phyloP scores from a whole-genome alignment of 1,284 basidiomycete genomes.

The Rhodotorula sp. region DNA sequence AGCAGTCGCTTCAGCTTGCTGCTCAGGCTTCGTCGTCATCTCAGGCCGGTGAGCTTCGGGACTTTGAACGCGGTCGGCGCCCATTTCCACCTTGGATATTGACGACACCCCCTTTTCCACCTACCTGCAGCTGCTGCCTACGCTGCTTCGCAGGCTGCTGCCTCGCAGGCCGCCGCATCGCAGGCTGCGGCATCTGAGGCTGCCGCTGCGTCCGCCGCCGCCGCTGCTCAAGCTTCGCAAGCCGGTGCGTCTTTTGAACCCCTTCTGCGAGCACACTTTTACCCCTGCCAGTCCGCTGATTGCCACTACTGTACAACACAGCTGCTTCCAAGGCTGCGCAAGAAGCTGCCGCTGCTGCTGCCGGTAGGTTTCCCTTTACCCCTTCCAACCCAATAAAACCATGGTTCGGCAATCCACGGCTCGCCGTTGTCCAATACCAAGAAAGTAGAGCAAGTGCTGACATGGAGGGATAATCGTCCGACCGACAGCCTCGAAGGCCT shows the following conservation, averaged over 20 bases:
- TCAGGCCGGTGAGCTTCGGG: neutral
- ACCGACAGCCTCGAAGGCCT: neutral
- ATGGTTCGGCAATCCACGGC: neutral
- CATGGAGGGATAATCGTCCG: neutral
- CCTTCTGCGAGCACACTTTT: too few species aligned
- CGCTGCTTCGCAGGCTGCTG: neutral
- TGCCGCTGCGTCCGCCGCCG: neutral
- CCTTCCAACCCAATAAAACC: neutral
- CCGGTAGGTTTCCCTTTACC: neutral
- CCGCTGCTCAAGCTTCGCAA: neutral
- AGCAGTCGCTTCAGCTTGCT: neutral
- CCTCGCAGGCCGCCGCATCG: neutral
- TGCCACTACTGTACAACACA: neutral
- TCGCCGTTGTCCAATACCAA: neutral
- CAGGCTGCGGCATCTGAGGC: neutral
- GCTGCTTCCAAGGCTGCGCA: neutral
- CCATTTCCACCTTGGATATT: neutral
- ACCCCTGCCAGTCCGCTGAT: too few species aligned
- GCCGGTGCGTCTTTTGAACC: too few species aligned
- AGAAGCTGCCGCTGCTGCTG: neutral
- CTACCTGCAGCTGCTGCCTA: neutral
- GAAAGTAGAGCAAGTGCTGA: neutral
- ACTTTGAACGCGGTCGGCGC: neutral
- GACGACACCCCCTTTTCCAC: neutral
- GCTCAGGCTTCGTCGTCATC: neutral